phyloP scores from a whole-genome alignment of 2,329 filamentous ascomycete species.

The Chalara sp. region DNA sequence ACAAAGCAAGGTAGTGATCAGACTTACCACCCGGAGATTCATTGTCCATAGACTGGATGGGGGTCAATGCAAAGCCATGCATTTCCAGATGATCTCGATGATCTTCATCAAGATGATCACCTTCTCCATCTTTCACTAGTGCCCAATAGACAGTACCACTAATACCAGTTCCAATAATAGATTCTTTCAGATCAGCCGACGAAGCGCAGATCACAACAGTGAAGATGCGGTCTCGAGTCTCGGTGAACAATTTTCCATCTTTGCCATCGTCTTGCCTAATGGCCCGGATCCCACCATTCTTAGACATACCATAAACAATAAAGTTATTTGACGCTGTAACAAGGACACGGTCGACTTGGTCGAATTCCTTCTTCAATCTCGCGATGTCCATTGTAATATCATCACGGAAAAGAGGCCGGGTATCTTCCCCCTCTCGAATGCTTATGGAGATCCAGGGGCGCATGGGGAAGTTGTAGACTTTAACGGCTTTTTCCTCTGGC shows the following conservation, averaged over 20 bases:
- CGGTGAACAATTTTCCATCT: conserved; percentile 86
- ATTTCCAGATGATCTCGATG: conserved; percentile 73
- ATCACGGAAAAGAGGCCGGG: conserved; percentile 61
- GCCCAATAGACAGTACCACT: conserved; percentile 98
- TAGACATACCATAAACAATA: conserved; percentile 91
- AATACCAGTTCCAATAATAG: conserved; percentile 85
- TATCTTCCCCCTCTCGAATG: conserved; percentile 52
- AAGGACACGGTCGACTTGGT: conserved; percentile 91
- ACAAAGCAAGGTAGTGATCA: too few relatives aligned
- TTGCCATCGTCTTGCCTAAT: conserved; percentile 91
- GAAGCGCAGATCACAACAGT: conserved; percentile 79
- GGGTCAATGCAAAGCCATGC: conserved; percentile 83
- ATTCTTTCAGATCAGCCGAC: conserved; percentile 59
- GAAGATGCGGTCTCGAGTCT: conserved; percentile 89
- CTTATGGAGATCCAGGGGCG: conserved; percentile 90
- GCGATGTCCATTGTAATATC: conserved; percentile 88
- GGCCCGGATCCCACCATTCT: conserved; percentile 85
- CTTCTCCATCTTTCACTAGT: conserved; percentile 66
- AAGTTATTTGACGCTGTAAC: conserved; percentile 85
- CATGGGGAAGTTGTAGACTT: conserved; percentile 94
- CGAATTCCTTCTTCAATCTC: conserved; percentile 92
- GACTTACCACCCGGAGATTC: conserved; percentile 70
- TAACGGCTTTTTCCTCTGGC: conserved; percentile 58
- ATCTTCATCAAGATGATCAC: conserved; percentile 72
- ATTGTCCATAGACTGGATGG: conserved; percentile 77